Evolutionary conservation across 768 basidiomycete species (phyloP).

Genomic region (Dictyophora rubrovolvata): DNA sequence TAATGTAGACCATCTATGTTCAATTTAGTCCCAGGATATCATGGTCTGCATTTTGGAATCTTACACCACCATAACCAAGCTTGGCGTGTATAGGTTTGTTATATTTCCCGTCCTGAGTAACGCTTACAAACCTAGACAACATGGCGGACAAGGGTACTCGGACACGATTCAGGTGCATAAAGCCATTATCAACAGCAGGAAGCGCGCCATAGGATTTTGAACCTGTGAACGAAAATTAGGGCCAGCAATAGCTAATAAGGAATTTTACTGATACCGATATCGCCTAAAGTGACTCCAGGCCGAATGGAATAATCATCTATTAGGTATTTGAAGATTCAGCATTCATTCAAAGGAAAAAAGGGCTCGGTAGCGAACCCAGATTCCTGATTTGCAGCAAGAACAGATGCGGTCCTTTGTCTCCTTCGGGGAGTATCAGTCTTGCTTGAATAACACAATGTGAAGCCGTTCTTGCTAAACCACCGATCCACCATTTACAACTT

Average conservation of each 20-base stretch:
- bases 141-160: conserved; percentile 61
- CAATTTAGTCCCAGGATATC: neutral
- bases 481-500: conserved; percentile 79
- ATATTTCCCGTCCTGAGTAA: conserved; percentile 57
- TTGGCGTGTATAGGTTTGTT: conserved; percentile 61
- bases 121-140: conserved; percentile 64
- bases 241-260: neutral
- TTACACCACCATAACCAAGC: conserved; percentile 64
- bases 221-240: conserved; percentile 25
- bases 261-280: conserved; percentile 42
- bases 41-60: conserved; percentile 16
- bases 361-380: conserved; percentile 30
- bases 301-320: conserved; percentile 50
- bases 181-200: conserved; percentile 54
- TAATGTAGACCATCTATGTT: conserved; percentile 61
- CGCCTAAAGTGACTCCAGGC: conserved; percentile 55
- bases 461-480: conserved; percentile 58
- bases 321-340: neutral
- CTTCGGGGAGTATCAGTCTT: conserved; percentile 53
- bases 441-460: conserved; percentile 74
- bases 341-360: neutral
- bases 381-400: conserved; percentile 66
- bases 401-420: conserved; percentile 60
- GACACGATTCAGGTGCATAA: conserved; percentile 52
- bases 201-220: conserved; percentile 46